Percentiles rank a stretch among this genome's conserved stretches.
Conservation (phyloP, 176 grass and related monocot species). For the Guadua angustifolia region DNA sequence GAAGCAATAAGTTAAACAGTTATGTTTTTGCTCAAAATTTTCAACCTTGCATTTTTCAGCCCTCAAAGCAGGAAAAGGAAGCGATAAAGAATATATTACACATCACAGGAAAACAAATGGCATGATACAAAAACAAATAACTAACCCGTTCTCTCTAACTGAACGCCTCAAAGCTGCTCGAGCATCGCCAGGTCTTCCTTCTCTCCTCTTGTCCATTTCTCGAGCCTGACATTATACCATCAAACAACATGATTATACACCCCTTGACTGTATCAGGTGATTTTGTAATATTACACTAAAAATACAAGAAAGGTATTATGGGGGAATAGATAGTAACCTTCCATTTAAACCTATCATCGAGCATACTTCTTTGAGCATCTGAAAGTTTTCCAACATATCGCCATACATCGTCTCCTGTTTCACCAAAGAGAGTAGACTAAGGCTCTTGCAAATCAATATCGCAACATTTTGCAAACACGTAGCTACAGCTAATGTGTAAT, state of each 20-base stretch:
- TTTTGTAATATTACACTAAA: constrained; percentile 18
- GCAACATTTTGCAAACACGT: not conserved
- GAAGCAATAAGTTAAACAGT: constrained; percentile 9
- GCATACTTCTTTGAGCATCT: constrained; percentile 99
- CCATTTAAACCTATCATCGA: constrained; percentile 99
- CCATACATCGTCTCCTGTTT: constrained; percentile 95
- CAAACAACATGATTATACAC: constrained; percentile 13
- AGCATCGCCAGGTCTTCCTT: constrained; percentile 92
- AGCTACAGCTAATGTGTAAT: not conserved
- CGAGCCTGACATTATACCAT: constrained; percentile 65
- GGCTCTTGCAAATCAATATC: constrained; percentile 18
- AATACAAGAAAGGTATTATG: not conserved
- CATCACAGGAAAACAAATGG: not conserved
- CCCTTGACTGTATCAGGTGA: not conserved
- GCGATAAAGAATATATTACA: not conserved
- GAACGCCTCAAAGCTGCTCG: constrained; percentile 94
- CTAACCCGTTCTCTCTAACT: constrained; percentile 91
- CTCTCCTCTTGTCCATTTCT: constrained; percentile 98
- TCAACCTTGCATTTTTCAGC: not conserved
- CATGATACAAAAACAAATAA: constrained; percentile 27
- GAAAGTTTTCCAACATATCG: constrained; percentile 97
- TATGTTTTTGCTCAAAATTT: constrained; percentile 14
- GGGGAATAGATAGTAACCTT: constrained; percentile 64
- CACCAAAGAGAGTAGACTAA: constrained; percentile 31
- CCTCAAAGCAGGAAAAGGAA: not conserved